phyloP scores from a whole-genome alignment of 805 yeast species.

The Millerozyma acaciae region DNA sequence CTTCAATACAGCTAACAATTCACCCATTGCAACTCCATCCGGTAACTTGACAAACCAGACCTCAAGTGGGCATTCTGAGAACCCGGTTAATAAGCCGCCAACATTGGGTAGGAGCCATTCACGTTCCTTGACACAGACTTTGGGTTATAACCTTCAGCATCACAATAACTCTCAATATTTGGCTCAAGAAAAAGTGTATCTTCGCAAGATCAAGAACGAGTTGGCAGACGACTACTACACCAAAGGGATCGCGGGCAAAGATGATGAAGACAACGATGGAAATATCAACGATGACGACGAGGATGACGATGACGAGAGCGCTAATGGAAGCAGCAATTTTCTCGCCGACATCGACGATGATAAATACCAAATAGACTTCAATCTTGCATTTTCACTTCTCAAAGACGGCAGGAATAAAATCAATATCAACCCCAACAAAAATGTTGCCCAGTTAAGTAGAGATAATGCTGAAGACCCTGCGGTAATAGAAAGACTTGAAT shows the following conservation, averaged over 20 bases:
- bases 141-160: conserved; percentile 10
- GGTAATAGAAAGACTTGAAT: conserved; percentile 77
- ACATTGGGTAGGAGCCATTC: conserved; percentile 12
- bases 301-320: conserved; percentile 18
- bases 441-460: conserved; percentile 31
- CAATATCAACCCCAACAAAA: conserved; percentile 31
- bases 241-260: conserved; percentile 52
- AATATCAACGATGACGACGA: conserved; percentile 21
- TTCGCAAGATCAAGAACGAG: conserved; percentile 59
- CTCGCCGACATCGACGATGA: conserved; percentile 41
- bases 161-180: conserved; percentile 29
- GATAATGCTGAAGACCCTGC: conserved; percentile 42
- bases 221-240: conserved; percentile 69
- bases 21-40: no score
- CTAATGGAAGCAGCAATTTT: conserved; percentile 21
- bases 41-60: no score
- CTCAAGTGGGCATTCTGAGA: no score
- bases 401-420: conserved; percentile 28
- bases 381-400: conserved; percentile 33
- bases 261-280: conserved; percentile 12
- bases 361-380: conserved; percentile 47
- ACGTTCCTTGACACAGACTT: conserved; percentile 16
- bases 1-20: no score
- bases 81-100: background rate
- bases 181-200: conserved; percentile 65